These are phyloP conservation scores for Podila clonocystis DNA, from an alignment of 192 early-diverging fungal species.

Conservation along the genomic window DNA sequence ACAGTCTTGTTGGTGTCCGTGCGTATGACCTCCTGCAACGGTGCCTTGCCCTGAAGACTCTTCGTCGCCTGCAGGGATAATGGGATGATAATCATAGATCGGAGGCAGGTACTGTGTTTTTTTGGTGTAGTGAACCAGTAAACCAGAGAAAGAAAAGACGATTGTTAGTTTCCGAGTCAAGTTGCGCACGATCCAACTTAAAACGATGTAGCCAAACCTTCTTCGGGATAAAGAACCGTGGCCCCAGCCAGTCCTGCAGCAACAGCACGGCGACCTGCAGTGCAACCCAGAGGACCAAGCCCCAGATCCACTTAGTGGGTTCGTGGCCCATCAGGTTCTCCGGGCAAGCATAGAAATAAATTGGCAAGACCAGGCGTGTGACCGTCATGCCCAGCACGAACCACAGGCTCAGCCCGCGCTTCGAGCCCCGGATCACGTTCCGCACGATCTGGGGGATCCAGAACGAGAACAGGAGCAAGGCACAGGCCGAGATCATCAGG, in stretches of 20 bases:
- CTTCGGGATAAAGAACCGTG: slow-evolving; percentile 79
- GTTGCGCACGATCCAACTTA: background rate
- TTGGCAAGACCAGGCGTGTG: slow-evolving; percentile 64
- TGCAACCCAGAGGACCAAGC: slow-evolving; percentile 62
- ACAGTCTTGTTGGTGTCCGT: slow-evolving; percentile 59
- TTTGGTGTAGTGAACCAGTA: background rate
- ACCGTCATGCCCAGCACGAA: slow-evolving; percentile 70
- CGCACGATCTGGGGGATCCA: slow-evolving; percentile 87
- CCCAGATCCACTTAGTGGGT: slow-evolving; percentile 61
- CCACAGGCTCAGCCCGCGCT: slow-evolving; percentile 61
- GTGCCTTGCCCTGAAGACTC: slow-evolving; percentile 45
- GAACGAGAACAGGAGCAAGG: slow-evolving; percentile 69
- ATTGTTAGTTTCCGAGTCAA: background rate
- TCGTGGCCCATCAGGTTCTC: slow-evolving; percentile 63
- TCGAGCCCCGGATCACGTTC: slow-evolving; percentile 72
- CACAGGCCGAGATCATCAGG: slow-evolving; percentile 52
- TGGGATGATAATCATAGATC: slow-evolving; percentile 76
- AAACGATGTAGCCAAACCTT: slow-evolving; percentile 36
- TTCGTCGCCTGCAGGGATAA: slow-evolving; percentile 59
- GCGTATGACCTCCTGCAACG: slow-evolving; percentile 2
- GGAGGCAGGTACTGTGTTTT: slow-evolving; percentile 63
- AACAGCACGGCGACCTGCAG: slow-evolving; percentile 68
- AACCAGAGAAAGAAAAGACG: background rate
- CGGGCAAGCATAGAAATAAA: slow-evolving; percentile 69
- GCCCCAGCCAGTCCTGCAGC: slow-evolving; percentile 73